phyloP scores from a whole-genome alignment of 2,329 filamentous ascomycete genomes.

The Dothiorella sarmentorum region DNA sequence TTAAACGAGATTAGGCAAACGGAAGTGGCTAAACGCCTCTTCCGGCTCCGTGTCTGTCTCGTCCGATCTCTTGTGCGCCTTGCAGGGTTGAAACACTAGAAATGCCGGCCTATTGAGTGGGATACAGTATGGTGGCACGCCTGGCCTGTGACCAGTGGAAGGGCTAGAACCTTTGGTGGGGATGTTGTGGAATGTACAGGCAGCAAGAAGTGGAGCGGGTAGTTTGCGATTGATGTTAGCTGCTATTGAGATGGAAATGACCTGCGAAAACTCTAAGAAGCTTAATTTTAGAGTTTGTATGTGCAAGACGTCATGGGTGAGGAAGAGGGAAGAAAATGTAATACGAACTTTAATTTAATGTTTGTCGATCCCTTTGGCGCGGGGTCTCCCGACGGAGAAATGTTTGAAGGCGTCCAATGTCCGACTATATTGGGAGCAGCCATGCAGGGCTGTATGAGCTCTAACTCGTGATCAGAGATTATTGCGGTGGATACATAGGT shows the following conservation, averaged over 20 bases:
- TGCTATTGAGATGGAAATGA: background rate
- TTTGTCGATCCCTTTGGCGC: too few species aligned
- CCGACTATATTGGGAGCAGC: too few species aligned
- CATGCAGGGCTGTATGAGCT: too few species aligned
- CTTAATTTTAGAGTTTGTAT: background rate
- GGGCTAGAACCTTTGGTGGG: too few species aligned
- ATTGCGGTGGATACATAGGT: too few species aligned
- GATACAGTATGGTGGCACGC: background rate
- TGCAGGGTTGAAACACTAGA: too few species aligned
- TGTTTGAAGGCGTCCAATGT: too few species aligned
- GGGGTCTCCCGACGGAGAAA: too few species aligned
- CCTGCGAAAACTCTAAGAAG: background rate
- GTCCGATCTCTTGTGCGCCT: background rate
- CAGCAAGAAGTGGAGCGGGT: background rate
- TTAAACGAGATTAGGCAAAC: background rate
- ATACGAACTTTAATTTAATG: too few species aligned
- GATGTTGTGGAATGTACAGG: background rate
- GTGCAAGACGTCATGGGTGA: background rate
- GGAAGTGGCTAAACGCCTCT: conserved; percentile 11
- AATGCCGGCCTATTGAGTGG: background rate
- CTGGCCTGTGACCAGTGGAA: background rate
- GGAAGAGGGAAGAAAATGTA: too few species aligned
- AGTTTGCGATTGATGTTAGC: background rate
- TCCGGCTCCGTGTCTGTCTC: background rate
- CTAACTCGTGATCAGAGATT: too few species aligned